phyloP scores from a whole-genome alignment of 1,139 yeast genomes.

The Ashbya aceris region DNA sequence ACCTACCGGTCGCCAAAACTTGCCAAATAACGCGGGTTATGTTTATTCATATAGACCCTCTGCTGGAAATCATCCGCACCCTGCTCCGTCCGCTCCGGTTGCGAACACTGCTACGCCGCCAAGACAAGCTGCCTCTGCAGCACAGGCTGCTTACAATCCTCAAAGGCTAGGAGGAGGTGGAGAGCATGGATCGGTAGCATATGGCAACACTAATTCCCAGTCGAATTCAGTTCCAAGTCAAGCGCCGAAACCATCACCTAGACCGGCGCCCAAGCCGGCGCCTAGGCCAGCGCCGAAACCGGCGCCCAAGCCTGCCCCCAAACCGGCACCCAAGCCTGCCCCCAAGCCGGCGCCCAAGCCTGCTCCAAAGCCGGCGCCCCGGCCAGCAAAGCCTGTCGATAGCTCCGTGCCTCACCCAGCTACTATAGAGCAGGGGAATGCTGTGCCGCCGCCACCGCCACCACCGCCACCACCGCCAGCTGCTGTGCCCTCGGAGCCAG shows the following conservation, averaged over 20 bases:
- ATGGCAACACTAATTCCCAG: constrained; percentile 11
- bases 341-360: constrained; percentile 7
- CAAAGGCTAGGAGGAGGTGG: background rate
- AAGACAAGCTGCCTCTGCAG: constrained; percentile 30
- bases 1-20: constrained; percentile 13
- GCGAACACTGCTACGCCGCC: constrained; percentile 10
- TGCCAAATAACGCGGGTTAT: constrained; percentile 5
- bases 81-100: constrained; percentile 21
- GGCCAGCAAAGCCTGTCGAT: constrained; percentile 3
- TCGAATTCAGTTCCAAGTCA: constrained; percentile 10
- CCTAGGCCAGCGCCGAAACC: constrained; percentile 17
- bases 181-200: background rate
- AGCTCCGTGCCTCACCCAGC: constrained; percentile 14
- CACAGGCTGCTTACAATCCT: constrained; percentile 14
- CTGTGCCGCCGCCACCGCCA: constrained; percentile 36
- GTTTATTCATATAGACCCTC: background rate
- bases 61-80: constrained; percentile 14
- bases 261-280: constrained; percentile 13
- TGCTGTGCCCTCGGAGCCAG: constrained; percentile 59
- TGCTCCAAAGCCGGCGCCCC: constrained; percentile 1
- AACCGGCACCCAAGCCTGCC: constrained; percentile 15
- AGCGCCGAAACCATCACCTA: constrained; percentile 11
- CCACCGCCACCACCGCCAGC: constrained; percentile 62
- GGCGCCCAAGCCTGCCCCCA: constrained; percentile 16
- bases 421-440: constrained; percentile 3